Base-by-base conservation (phyloP, 1,284 basidiomycete genomes). In the Malassezia pachydermatis region DNA sequence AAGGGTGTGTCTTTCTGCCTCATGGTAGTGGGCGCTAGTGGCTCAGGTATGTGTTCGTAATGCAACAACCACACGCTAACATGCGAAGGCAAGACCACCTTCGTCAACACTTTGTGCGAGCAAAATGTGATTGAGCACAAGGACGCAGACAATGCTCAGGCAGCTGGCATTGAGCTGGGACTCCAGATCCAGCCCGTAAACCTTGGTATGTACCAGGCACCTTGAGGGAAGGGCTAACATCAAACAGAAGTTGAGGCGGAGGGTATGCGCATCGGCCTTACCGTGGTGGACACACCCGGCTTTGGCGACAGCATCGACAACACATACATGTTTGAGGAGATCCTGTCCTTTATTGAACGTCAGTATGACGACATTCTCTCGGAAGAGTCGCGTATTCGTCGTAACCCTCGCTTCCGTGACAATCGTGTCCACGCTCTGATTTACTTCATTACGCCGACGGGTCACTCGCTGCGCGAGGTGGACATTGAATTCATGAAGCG, bases 291-390 rank as follows among this genome's bases (percentile, higher is more conserved):
- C 74, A 98, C 94, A 1, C 94, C 94, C 48, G 94, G 94, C 40
- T 98, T 98, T 65, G 94, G 92, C 41, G 90, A 96, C 76, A 92
- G 92, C 73, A 92, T 98, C 70, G 88, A 99, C 78, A 98, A 98
- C 70, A 90, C 95, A 76, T 88, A 35, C 54, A 65, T 63, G 51
- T 69, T 70, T 56, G 59, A 67, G 70, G 92, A 96, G 75, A 98
- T 99, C 62, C 84, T 92, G 48, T 86, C 86, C 56, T 83, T 98
- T 76, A 83, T 99, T 57, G 94, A 99, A 74, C 84, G 92, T 55
- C 92, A 98, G 81, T 98, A 98, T 76, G 94, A 98, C 63, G 92
- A 98, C 67, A 95, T 98, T 73, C 79, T 99, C 57, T 89, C 92
- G 9, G 92, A 98, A 74, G 94, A 99, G 77, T 92, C 88, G 56